phyloP scores from a whole-genome alignment of 257 asterid genomes.

The Penstemon newberryi region DNA sequence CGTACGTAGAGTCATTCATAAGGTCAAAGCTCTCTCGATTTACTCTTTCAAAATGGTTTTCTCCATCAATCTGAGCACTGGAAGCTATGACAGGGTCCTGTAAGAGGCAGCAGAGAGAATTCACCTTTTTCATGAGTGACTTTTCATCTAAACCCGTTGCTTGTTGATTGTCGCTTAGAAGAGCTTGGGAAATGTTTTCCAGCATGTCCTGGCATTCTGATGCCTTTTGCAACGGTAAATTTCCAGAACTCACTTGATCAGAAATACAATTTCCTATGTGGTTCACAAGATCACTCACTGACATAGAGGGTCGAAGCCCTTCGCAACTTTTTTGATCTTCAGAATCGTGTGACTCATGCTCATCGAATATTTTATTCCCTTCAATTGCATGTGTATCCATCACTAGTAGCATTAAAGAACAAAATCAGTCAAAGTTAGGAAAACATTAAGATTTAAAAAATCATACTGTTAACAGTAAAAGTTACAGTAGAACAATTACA shows the following conservation, averaged over 20 bases:
- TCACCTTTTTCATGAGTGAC: constrained; percentile 76
- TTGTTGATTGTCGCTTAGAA: constrained; percentile 52
- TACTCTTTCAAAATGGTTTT: constrained; percentile 31
- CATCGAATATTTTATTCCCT: constrained; percentile 33
- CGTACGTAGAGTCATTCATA: constrained; percentile 25
- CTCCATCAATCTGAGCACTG: constrained; percentile 37
- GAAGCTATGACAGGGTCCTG: constrained; percentile 50
- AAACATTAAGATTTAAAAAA: background rate
- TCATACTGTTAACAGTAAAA: background rate
- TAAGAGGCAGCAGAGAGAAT: constrained; percentile 69
- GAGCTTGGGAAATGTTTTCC: constrained; percentile 47
- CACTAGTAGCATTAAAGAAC: constrained; percentile 35
- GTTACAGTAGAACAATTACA: background rate
- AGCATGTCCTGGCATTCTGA: constrained; percentile 64
- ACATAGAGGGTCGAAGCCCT: constrained; percentile 51
- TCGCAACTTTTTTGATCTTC: constrained; percentile 35
- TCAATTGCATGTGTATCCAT: constrained; percentile 49
- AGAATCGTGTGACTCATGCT: constrained; percentile 31
- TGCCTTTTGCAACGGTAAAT: constrained; percentile 49
- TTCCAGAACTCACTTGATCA: constrained; percentile 62
- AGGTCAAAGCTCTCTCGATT: constrained; percentile 29
- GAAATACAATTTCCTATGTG: constrained; percentile 61
- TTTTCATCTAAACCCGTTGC: constrained; percentile 62
- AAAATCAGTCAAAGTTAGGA: constrained; percentile 5
- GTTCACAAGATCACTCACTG: constrained; percentile 70